A percentile compares a stretch with the other conserved stretches of the same genome.
Evolutionary conservation across 2,329 filamentous ascomycete genomes (phyloP).

Genomic region (Trichoderma semiorbis): DNA sequence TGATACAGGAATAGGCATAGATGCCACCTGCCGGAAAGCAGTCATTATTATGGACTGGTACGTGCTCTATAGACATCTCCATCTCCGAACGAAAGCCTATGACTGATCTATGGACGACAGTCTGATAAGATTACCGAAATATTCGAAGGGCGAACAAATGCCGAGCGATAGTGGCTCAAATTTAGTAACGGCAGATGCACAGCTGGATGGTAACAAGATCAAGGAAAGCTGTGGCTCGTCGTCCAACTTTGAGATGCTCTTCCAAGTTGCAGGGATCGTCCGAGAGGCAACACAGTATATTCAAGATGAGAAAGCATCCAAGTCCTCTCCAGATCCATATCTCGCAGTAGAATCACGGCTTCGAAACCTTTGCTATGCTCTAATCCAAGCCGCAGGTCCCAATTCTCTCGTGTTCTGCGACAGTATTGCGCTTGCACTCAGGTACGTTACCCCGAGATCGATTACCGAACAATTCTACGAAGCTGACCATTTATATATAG

Average conservation of each 20-base stretch:
- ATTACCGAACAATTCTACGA: not conserved
- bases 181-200: not conserved
- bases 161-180: not conserved
- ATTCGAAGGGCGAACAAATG: not conserved
- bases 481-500: not conserved
- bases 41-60: conserved; percentile 3
- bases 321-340: not conserved
- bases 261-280: not conserved
- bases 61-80: not conserved
- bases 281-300: conserved; percentile 1
- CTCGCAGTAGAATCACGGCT: not conserved
- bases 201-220: not conserved
- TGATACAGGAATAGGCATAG: not conserved
- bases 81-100: not conserved
- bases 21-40: not conserved
- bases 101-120: not conserved
- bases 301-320: not conserved
- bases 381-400: not conserved
- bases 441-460: not conserved
- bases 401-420: conserved; percentile 3
- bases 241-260: conserved; percentile 6
- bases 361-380: not conserved
- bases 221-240: not conserved
- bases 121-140: not conserved
- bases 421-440: conserved; percentile 1